These are phyloP conservation scores for Lasiodiplodia citricola DNA, from an alignment of 2,329 filamentous ascomycete species.

Conservation along the genomic window DNA sequence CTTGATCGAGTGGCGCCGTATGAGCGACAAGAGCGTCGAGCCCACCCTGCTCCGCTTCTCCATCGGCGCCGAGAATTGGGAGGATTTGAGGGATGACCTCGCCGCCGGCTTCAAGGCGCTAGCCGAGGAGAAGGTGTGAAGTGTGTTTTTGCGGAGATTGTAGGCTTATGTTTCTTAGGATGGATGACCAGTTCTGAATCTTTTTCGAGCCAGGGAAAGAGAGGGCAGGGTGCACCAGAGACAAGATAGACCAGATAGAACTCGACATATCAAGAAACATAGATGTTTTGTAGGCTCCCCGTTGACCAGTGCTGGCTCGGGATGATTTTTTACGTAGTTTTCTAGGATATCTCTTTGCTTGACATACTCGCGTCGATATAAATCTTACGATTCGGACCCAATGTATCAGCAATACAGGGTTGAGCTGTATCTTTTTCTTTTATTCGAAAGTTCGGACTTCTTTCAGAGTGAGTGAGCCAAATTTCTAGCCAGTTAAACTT, in stretches of 20 bases:
- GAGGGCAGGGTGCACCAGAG: neutral
- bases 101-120: conserved; percentile 35
- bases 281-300: neutral
- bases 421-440: too few relatives aligned
- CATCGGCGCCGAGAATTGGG: conserved; percentile 83
- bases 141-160: neutral
- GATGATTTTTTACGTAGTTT: too few relatives aligned
- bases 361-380: too few relatives aligned
- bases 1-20: conserved; percentile 92
- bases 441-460: too few relatives aligned
- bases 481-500: too few relatives aligned
- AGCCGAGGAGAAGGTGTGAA: conserved; percentile 18
- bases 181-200: neutral
- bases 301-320: too few relatives aligned
- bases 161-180: neutral
- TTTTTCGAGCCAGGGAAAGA: neutral
- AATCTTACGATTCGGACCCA: too few relatives aligned
- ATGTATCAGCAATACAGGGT: too few relatives aligned
- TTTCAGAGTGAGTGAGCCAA: too few relatives aligned
- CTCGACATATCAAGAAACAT: neutral
- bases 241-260: neutral
- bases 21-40: conserved; percentile 80
- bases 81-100: conserved; percentile 82
- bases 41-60: conserved; percentile 77
- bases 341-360: too few relatives aligned